Conservation (phyloP, 2,329 filamentous ascomycete species). For the Corinectria fuckeliana region DNA sequence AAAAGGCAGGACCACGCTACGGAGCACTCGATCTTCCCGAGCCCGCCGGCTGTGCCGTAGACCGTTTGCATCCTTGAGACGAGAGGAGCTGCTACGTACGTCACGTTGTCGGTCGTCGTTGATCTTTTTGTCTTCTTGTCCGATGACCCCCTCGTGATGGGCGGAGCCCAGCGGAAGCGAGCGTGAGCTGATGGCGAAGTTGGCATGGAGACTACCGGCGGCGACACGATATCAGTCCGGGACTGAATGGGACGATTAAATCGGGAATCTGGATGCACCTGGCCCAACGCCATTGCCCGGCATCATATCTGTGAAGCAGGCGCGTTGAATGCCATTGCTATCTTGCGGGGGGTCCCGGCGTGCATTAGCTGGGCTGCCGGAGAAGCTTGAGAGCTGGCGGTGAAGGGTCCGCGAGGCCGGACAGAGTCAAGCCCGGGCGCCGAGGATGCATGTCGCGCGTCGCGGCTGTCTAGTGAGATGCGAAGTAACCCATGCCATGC, state of each 20-base stretch:
- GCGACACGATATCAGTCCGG: conserved; percentile 23
- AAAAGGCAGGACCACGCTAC: conserved; percentile 18
- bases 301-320: not conserved
- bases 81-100: conserved; percentile 3
- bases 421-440: not conserved
- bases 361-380: conserved; percentile 25
- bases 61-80: conserved; percentile 11
- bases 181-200: not conserved
- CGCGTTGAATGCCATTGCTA: too few species aligned
- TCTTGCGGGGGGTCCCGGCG: conserved; percentile 15
- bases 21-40: conserved; percentile 30
- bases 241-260: conserved; percentile 19
- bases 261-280: conserved; percentile 12
- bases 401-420: conserved; percentile 15
- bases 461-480: conserved; percentile 13
- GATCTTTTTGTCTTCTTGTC: not conserved
- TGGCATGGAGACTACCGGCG: not conserved
- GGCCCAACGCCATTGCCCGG: not conserved
- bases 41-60: conserved; percentile 10
- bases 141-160: not conserved
- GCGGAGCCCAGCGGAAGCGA: not conserved
- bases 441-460: conserved; percentile 25
- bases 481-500: conserved; percentile 16
- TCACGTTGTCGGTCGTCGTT: conserved; percentile 8
- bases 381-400: conserved; percentile 25